Evolutionary conservation across 177 flowering plant genomes (phyloP).

Genomic region (Vitis hybrid): DNA sequence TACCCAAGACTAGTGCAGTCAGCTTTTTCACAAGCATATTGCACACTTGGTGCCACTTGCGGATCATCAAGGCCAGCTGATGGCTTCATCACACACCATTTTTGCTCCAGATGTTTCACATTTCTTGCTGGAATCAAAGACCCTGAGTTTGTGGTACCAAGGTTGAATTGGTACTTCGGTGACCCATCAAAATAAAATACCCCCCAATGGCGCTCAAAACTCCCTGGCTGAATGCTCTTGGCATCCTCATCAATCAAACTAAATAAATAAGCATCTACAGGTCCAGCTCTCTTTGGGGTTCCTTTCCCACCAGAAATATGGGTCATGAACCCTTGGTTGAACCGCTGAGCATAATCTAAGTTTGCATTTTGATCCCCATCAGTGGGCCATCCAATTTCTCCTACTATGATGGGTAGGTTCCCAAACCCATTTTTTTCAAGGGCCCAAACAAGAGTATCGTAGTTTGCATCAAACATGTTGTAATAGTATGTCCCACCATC

Average conservation of each 20-base stretch:
- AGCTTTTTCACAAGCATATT: conserved; percentile 69
- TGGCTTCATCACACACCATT: conserved; percentile 78
- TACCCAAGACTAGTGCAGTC: conserved; percentile 86
- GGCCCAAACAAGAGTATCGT: conserved; percentile 79
- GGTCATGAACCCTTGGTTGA: conserved; percentile 85
- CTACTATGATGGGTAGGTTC: conserved; percentile 69
- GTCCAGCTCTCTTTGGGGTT: conserved; percentile 72
- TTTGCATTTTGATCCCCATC: conserved; percentile 83
- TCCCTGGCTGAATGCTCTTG: conserved; percentile 79
- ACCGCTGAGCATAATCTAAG: conserved; percentile 51
- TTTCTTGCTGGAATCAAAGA: conserved; percentile 40
- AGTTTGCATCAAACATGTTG: conserved; percentile 86
- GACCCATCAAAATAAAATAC: conserved; percentile 61
- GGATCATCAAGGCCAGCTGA: conserved; percentile 57
- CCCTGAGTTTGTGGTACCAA: conserved; percentile 62
- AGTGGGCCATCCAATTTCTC: conserved; percentile 96
- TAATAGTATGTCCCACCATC: conserved; percentile 55
- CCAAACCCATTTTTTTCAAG: conserved; percentile 72
- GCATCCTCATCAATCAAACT: conserved; percentile 87
- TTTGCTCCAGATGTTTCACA: conserved; percentile 37
- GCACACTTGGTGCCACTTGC: conserved; percentile 51
- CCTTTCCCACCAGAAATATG: conserved; percentile 63
- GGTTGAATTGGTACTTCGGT: conserved; percentile 66
- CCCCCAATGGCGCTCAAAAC: conserved; percentile 93
- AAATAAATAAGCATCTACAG: conserved; percentile 70